These are phyloP conservation scores for Ocimum tenuiflorum DNA, from an alignment of 257 asterid species.

Conservation along the genomic window DNA sequence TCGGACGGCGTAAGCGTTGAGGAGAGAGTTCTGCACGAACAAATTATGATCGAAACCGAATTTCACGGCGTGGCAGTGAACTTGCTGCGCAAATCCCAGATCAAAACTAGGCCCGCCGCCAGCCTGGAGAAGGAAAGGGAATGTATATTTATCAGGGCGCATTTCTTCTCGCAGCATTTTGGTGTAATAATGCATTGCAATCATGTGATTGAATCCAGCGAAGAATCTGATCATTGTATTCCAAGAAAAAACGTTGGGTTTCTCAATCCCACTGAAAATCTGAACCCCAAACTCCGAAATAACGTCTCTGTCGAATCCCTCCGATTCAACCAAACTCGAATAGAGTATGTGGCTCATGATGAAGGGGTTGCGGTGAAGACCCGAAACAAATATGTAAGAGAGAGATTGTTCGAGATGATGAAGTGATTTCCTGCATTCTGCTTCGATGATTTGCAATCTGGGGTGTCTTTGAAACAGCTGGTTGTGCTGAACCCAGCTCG, in stretches of 20 bases:
- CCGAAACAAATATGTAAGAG: constrained; percentile 34
- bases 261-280: constrained; percentile 26
- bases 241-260: constrained; percentile 48
- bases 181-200: constrained; percentile 24
- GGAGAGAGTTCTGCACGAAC: constrained; percentile 29
- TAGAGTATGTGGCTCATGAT: constrained; percentile 42
- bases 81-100: constrained; percentile 22
- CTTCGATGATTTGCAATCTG: constrained; percentile 29
- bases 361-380: constrained; percentile 43
- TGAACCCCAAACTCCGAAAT: constrained; percentile 26
- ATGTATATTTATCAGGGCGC: constrained; percentile 39
- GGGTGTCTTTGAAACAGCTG: constrained; percentile 43
- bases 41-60: constrained; percentile 13
- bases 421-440: constrained; percentile 21
- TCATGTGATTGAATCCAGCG: constrained; percentile 14
- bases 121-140: constrained; percentile 44
- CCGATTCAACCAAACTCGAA: constrained; percentile 26
- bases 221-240: constrained; percentile 46
- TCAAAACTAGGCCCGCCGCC: constrained; percentile 26
- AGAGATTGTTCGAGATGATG: constrained; percentile 30
- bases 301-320: background rate
- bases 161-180: constrained; percentile 24
- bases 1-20: constrained; percentile 15
- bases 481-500: constrained; percentile 41
- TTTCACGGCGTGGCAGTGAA: constrained; percentile 27